A percentile compares a stretch with the other conserved stretches of the same genome.
Conservation (phyloP, 1,284 basidiomycete species). For the Xerocomus nothofagi region DNA sequence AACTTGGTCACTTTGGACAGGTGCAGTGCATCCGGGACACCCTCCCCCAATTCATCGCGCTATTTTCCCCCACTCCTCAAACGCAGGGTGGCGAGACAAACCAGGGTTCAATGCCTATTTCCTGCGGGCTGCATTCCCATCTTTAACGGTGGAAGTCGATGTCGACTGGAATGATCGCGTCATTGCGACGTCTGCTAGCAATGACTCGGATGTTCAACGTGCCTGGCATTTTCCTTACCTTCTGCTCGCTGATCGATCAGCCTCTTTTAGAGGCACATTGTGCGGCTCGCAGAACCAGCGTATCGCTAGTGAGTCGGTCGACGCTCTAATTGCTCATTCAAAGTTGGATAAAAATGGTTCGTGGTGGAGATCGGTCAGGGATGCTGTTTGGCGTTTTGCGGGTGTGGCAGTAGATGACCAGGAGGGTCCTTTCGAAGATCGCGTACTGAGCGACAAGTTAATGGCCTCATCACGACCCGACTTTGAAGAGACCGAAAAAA, state of each 20-base stretch:
- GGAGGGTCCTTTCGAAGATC: conserved; percentile 1
- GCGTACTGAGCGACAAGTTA: background rate
- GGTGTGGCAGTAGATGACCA: conserved; percentile 39
- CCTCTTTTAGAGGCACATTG: conserved; percentile 62
- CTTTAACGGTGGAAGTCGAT: conserved; percentile 63
- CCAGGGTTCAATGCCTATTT: conserved; percentile 76
- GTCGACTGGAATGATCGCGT: conserved; percentile 71
- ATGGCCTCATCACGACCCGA: conserved; percentile 15
- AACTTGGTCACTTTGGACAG: conserved; percentile 69
- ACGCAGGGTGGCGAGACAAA: conserved; percentile 67
- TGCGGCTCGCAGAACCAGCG: conserved; percentile 67
- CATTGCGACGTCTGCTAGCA: conserved; percentile 34
- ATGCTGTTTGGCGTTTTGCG: conserved; percentile 62
- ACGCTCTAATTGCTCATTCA: conserved; percentile 27
- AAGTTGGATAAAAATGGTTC: conserved; percentile 38
- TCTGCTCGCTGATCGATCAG: conserved; percentile 72
- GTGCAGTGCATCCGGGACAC: conserved; percentile 38
- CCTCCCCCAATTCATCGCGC: conserved; percentile 62
- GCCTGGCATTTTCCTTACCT: conserved; percentile 60
- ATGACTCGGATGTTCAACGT: conserved; percentile 19
- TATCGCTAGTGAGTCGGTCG: conserved; percentile 64
- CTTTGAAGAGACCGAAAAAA: conserved; percentile 38
- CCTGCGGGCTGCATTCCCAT: conserved; percentile 74
- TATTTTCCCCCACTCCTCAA: conserved; percentile 63
- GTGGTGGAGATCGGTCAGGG: conserved; percentile 73